Conservation (phyloP, 352 stramenopile species). For the Globisporangium barbulae region DNA sequence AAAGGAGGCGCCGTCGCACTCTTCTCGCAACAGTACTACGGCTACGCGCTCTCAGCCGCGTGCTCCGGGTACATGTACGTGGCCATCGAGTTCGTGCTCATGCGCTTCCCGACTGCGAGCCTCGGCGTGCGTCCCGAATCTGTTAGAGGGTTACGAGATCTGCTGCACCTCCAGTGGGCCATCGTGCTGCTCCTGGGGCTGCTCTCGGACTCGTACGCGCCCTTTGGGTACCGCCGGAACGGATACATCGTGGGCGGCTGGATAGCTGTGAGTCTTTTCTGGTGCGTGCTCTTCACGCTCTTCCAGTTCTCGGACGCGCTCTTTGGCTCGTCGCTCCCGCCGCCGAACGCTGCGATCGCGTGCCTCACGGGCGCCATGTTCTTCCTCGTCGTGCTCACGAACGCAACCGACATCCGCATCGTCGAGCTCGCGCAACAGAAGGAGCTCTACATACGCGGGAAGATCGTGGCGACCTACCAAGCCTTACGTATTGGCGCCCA, state of each 20-base stretch:
- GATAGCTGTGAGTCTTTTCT: slow-evolving; percentile 21
- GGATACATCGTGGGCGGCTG: slow-evolving; percentile 72
- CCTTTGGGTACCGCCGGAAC: slow-evolving; percentile 40
- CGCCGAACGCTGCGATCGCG: slow-evolving; percentile 10
- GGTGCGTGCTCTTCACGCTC: slow-evolving; percentile 27
- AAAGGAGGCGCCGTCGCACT: slow-evolving; percentile 14
- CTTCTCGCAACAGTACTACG: slow-evolving; percentile 11
- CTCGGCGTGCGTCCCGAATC: slow-evolving; percentile 14
- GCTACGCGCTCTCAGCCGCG: slow-evolving; percentile 15
- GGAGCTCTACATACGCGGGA: slow-evolving; percentile 25
- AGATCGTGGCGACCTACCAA: slow-evolving; percentile 32
- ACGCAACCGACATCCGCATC: slow-evolving; percentile 34
- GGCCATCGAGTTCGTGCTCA: slow-evolving; percentile 12
- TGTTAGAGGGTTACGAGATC: slow-evolving; percentile 15
- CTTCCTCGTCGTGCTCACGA: slow-evolving; percentile 28
- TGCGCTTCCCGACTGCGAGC: slow-evolving; percentile 8
- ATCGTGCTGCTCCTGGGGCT: slow-evolving; percentile 30
- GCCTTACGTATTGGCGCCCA: slow-evolving; percentile 27
- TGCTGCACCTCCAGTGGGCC: slow-evolving; percentile 32
- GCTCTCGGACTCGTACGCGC: slow-evolving; percentile 29
- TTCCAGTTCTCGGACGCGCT: slow-evolving; percentile 18
- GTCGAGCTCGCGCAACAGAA: slow-evolving; percentile 49
- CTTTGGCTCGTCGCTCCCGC: slow-evolving; percentile 10
- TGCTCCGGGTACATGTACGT: slow-evolving; percentile 16
- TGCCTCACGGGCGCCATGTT: slow-evolving; percentile 26